Percentiles rank a stretch among this genome's conserved stretches.
Conservation (phyloP, 2,329 filamentous ascomycete species). For the Ophioceras dolichostomum region DNA sequence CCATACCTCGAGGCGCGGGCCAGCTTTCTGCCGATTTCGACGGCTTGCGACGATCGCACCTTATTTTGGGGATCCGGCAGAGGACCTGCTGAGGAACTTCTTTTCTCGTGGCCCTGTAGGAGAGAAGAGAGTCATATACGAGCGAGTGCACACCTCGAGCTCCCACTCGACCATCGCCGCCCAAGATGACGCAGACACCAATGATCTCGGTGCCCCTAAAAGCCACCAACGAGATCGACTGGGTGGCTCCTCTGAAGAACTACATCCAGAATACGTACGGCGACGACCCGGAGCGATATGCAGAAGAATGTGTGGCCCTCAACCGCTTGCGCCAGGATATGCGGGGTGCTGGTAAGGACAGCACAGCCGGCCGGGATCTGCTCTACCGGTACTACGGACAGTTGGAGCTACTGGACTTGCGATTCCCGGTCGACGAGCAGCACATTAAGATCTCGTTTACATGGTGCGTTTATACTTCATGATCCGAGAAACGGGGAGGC, state of each 20-base stretch:
- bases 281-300: conserved; percentile 92
- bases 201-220: conserved; percentile 94
- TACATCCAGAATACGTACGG: conserved; percentile 93
- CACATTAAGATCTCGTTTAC: conserved; percentile 99
- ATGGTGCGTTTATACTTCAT: conserved; percentile 72
- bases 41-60: no score
- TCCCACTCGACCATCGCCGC: conserved; percentile 1
- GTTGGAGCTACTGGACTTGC: conserved; percentile 82
- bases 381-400: conserved; percentile 97
- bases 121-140: no score
- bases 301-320: conserved; percentile 87
- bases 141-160: no score
- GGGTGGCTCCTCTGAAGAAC: conserved; percentile 79
- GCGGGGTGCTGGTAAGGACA: conserved; percentile 94
- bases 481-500: no score
- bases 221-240: conserved; percentile 96
- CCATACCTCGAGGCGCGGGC: no score
- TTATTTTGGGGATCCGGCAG: no score
- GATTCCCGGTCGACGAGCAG: conserved; percentile 96
- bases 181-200: conserved; percentile 66
- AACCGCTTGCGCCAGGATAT: conserved; percentile 96
- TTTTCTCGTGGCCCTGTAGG: background rate
- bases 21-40: no score
- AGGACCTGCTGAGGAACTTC: no score
- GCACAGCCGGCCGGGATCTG: conserved; percentile 82